phyloP scores from a whole-genome alignment of 148 eudicot genomes.

The Chenopodium quinoa region DNA sequence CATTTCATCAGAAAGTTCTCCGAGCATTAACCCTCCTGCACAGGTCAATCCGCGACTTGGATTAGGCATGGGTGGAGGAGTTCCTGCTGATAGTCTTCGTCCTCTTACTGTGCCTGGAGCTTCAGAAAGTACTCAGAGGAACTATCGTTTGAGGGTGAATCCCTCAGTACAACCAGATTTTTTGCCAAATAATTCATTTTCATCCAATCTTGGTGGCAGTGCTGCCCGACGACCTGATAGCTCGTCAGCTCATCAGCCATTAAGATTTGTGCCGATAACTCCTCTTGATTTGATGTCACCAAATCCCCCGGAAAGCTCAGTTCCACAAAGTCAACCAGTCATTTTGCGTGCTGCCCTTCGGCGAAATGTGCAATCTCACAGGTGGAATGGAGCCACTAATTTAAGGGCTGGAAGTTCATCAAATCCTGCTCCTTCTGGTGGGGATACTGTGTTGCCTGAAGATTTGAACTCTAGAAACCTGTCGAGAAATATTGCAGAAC shows the following conservation, averaged over 20 bases:
- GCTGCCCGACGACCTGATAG: slow-evolving; percentile 27
- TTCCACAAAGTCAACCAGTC: slow-evolving; percentile 34
- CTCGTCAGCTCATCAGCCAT: slow-evolving; percentile 40
- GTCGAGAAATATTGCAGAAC: slow-evolving; percentile 54
- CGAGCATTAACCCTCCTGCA: slow-evolving; percentile 29
- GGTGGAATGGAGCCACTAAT: slow-evolving; percentile 54
- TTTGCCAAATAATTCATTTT: slow-evolving; percentile 30
- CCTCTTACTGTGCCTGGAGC: slow-evolving; percentile 34
- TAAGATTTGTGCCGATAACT: slow-evolving; percentile 40
- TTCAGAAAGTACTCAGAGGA: slow-evolving; percentile 51
- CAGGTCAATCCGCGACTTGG: slow-evolving; percentile 54
- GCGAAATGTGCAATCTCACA: slow-evolving; percentile 47
- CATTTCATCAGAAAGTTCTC: slow-evolving; percentile 33
- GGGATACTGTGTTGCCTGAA: slow-evolving; percentile 30
- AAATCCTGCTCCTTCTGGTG: slow-evolving; percentile 31
- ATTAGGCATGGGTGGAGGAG: slow-evolving; percentile 42
- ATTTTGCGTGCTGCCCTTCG: slow-evolving; percentile 41
- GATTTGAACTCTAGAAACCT: slow-evolving; percentile 44
- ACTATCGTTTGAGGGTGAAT: slow-evolving; percentile 52
- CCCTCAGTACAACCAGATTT: slow-evolving; percentile 46
- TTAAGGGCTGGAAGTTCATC: slow-evolving; percentile 46
- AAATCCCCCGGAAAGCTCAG: slow-evolving; percentile 33
- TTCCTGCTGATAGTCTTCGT: slow-evolving; percentile 37
- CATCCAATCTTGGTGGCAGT: slow-evolving; percentile 28
- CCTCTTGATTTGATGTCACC: slow-evolving; percentile 44